Evolutionary conservation across 805 yeast species (phyloP), one percentile per base, ranked within the genome.

Genomic region (Yamadazyma sp.): DNA sequence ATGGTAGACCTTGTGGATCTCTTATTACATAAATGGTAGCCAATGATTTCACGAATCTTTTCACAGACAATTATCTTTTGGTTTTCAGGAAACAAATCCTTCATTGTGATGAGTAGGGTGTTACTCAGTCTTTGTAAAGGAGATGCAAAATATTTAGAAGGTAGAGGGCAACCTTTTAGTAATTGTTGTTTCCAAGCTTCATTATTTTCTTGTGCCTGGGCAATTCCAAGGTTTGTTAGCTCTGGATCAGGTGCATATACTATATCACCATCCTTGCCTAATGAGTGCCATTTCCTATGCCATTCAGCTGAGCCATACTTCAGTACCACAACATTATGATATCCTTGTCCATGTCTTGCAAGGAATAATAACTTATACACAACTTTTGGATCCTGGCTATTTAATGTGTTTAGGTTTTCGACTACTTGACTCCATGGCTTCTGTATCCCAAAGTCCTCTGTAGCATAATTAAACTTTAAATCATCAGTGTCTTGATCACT

Each of bases 311-410:
- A 33, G 13, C 39, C 25, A 47, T 78, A 78, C 41, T 73, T 66
- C 18, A 54, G 58, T 11, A 78, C 76, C 3, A 75, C 70, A 23
- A 65, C 60, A 47, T 81, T 81, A 43, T 81, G 88, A 49, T 59
- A 75, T 0, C 87, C 87, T 53, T 81, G 84, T 7, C 86, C 87
- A 47, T 81, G 87, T 48, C 87, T 64, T 4, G 82, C 81, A 35
- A 76, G 62, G 33, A 76, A 70, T 3, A 78, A 38, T 28, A 78
- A 47, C 46, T 77, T 78, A 17, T 37, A 29, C 18, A 35, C 27
- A 6, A 27, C 24, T 12, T 39, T 35, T 19, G 21, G 4, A 10
- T 31, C 22, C 34, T 28, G 17, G 6, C 16, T n/a, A 15, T 35
- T 30, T 38, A 18, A 70, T 62, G 5, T 45, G 35, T 29, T 15